These are phyloP conservation scores for Rhytidiadelphus loreus DNA, from an alignment of 225 moss, liverwort and hornwort species.

Conservation along the genomic window DNA sequence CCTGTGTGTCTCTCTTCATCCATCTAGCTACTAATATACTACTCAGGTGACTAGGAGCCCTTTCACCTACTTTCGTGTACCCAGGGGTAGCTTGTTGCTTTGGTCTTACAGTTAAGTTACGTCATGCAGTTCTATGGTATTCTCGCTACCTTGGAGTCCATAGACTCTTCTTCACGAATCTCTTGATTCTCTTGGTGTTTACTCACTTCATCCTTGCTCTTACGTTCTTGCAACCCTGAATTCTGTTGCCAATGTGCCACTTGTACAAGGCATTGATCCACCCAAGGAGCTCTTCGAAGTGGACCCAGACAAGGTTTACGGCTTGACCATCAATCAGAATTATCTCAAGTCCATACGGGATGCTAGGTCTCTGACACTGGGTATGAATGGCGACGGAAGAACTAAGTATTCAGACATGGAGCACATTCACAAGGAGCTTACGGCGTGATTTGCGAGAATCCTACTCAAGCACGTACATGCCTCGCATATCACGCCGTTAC, in stretches of 20 bases:
- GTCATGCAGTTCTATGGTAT: background rate
- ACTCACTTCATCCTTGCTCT: background rate
- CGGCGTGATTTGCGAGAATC: too few relatives aligned
- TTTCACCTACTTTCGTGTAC: background rate
- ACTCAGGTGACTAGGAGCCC: background rate
- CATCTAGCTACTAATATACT: background rate
- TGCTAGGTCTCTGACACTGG: slow-evolving; percentile 68
- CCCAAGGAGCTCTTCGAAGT: slow-evolving; percentile 90
- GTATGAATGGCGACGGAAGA: slow-evolving; percentile 54
- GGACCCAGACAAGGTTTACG: slow-evolving; percentile 78
- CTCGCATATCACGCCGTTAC: slow-evolving; percentile 51
- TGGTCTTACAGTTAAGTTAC: background rate
- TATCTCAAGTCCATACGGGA: slow-evolving; percentile 73
- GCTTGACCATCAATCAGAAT: slow-evolving; percentile 72
- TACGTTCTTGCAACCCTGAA: background rate
- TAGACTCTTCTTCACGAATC: background rate
- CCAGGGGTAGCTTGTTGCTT: background rate
- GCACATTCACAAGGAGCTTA: slow-evolving; percentile 81
- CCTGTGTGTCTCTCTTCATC: background rate
- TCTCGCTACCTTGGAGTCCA: background rate
- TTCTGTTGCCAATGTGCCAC: slow-evolving; percentile 67
- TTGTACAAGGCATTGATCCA: slow-evolving; percentile 75
- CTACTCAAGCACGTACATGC: too few relatives aligned
- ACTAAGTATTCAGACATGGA: slow-evolving; percentile 84
- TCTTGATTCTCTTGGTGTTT: background rate